Evolutionary conservation across 352 stramenopile genomes (phyloP).

Genomic region (Globisporangium megalacanthum): DNA sequence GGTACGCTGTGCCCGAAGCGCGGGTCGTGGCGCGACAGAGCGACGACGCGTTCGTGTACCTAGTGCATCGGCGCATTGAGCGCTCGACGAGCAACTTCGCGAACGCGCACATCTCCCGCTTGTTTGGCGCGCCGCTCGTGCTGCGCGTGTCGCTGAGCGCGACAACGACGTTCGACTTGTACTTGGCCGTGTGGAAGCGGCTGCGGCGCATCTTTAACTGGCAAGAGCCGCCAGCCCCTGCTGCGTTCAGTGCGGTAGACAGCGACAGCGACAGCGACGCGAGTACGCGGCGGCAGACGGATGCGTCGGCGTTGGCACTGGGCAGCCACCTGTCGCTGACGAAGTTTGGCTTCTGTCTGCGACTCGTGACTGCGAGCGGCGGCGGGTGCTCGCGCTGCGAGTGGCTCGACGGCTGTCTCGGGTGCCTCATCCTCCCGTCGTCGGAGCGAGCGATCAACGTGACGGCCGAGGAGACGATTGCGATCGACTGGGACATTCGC

Average conservation of each 20-base stretch:
- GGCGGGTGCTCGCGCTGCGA: constrained; percentile 73
- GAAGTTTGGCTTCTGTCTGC: constrained; percentile 82
- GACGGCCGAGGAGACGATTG: constrained; percentile 81
- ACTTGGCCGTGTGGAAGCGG: constrained; percentile 72
- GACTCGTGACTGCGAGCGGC: constrained; percentile 74
- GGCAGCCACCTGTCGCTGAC: constrained; percentile 54
- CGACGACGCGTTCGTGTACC: constrained; percentile 60
- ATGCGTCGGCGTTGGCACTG: constrained; percentile 56
- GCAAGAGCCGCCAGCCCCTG: constrained; percentile 37
- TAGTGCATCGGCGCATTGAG: constrained; percentile 84
- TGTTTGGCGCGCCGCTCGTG: constrained; percentile 76
- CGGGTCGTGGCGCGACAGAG: constrained; percentile 49
- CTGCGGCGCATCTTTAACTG: constrained; percentile 85
- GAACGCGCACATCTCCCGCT: constrained; percentile 65
- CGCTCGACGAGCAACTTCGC: constrained; percentile 76
- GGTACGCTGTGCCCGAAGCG: constrained; percentile 54
- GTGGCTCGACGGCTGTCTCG: constrained; percentile 79
- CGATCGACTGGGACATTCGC: constrained; percentile 82
- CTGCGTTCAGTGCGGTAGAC: constrained; percentile 18
- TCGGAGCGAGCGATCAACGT: constrained; percentile 84
- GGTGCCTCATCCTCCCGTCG: constrained; percentile 73
- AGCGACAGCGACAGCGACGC: constrained; percentile 15
- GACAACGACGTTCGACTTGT: constrained; percentile 72
- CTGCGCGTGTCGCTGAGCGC: constrained; percentile 57
- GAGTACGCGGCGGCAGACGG: constrained; percentile 19